A percentile compares a stretch with the other conserved stretches of the same genome.
Evolutionary conservation across 2,329 filamentous ascomycete genomes (phyloP).

Genomic region (Pestalotiopsis fici): DNA sequence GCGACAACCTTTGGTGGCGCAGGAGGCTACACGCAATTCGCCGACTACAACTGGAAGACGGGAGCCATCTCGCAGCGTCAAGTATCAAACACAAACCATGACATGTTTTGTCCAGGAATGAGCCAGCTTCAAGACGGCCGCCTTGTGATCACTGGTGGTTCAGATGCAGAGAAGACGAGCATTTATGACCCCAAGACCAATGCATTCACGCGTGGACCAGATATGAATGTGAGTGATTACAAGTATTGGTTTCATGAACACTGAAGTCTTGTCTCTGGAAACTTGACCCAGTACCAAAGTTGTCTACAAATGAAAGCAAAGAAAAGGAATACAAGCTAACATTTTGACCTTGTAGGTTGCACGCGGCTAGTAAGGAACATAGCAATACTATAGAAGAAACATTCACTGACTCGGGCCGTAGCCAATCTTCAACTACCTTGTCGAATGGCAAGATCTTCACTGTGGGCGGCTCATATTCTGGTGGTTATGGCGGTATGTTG

Average conservation of each 20-base stretch:
- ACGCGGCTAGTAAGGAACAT: too few relatives aligned
- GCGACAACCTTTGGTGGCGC: constrained; percentile 1
- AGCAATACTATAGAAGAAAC: too few relatives aligned
- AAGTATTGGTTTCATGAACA: too few relatives aligned
- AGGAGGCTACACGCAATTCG: constrained; percentile 17
- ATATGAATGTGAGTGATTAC: constrained; percentile 28
- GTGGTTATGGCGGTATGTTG: constrained; percentile 30
- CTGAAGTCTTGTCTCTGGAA: too few relatives aligned
- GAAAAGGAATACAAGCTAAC: too few relatives aligned
- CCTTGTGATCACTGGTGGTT: constrained; percentile 46
- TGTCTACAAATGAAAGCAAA: too few relatives aligned
- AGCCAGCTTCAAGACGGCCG: constrained; percentile 38
- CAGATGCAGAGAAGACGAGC: constrained; percentile 39
- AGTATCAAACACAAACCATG: constrained; percentile 34
- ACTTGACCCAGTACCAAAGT: too few relatives aligned
- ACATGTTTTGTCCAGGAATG: constrained; percentile 53
- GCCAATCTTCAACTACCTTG: constrained; percentile 39
- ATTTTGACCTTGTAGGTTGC: too few relatives aligned
- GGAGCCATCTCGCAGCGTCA: constrained; percentile 13
- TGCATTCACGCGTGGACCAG: constrained; percentile 28
- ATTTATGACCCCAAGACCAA: constrained; percentile 33
- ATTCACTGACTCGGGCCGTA: too few relatives aligned
- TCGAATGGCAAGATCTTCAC: constrained; percentile 49
- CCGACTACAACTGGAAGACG: constrained; percentile 21
- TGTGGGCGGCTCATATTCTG: constrained; percentile 52